Evolutionary conservation across 495 filamentous ascomycete genomes (phyloP).

Genomic region (Aspergillus baeticus): DNA sequence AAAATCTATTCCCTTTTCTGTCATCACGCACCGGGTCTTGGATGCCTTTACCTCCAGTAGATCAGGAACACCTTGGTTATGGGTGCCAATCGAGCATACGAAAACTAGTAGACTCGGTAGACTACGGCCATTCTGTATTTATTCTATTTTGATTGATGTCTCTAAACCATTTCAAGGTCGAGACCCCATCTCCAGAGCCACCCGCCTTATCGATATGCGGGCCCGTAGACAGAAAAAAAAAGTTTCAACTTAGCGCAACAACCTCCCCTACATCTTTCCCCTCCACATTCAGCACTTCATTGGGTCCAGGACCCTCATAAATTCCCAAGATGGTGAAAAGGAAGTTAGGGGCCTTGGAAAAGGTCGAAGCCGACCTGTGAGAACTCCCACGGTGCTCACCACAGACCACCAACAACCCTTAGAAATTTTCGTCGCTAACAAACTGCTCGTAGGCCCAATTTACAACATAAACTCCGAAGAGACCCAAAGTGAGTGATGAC

Average conservation of each 20-base stretch:
- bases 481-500: constrained; percentile 66
- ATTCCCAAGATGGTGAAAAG: constrained; percentile 69
- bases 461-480: constrained; percentile 84
- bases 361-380: constrained; percentile 86
- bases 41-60: no score
- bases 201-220: constrained; percentile 43
- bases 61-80: no score
- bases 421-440: constrained; percentile 25
- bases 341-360: constrained; percentile 87
- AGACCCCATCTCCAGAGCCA: not conserved
- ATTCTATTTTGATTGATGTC: no score
- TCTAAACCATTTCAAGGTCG: not conserved
- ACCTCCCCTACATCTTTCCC: constrained; percentile 20
- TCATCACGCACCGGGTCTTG: not conserved
- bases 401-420: constrained; percentile 6
- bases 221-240: constrained; percentile 35
- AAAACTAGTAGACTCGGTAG: not conserved
- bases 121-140: no score
- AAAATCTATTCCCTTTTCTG: constrained; percentile 25
- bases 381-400: constrained; percentile 21
- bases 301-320: not conserved
- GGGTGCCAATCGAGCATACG: no score
- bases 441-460: constrained; percentile 59
- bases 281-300: constrained; percentile 6
- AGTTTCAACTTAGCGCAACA: constrained; percentile 28